Conservation (phyloP, 805 yeast species). For the Candida ponderosae region DNA sequence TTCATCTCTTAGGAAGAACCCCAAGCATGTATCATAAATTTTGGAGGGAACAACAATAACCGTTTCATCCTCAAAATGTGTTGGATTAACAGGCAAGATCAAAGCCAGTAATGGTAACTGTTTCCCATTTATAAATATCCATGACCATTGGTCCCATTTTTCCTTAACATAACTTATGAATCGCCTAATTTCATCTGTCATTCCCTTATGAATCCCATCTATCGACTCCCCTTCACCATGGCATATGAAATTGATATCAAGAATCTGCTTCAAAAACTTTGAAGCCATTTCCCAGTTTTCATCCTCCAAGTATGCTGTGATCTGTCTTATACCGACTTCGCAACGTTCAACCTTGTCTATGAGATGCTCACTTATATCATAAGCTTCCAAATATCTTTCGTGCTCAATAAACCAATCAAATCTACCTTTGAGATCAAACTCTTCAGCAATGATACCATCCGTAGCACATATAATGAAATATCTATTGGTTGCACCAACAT, state of each 20-base stretch:
- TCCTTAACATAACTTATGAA: slow-evolving; percentile 15
- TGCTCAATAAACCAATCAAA: slow-evolving; percentile 63
- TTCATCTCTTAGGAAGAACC: slow-evolving; percentile 39
- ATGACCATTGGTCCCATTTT: slow-evolving; percentile 64
- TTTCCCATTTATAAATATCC: slow-evolving; percentile 39
- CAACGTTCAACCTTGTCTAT: slow-evolving; percentile 43
- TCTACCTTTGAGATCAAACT: slow-evolving; percentile 61
- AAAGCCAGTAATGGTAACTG: slow-evolving; percentile 40
- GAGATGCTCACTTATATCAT: slow-evolving; percentile 64
- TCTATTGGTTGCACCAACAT: slow-evolving; percentile 31
- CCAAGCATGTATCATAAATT: slow-evolving; percentile 40
- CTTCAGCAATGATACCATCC: slow-evolving; percentile 74
- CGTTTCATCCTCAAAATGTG: slow-evolving; percentile 3
- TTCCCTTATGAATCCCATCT: slow-evolving; percentile 10
- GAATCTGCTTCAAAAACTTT: slow-evolving; percentile 34
- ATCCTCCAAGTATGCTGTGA: slow-evolving; percentile 32
- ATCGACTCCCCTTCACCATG: slow-evolving; percentile 8
- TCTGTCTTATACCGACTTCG: slow-evolving; percentile 48
- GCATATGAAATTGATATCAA: slow-evolving; percentile 19
- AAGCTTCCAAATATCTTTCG: slow-evolving; percentile 56
- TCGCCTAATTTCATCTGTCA: slow-evolving; percentile 13
- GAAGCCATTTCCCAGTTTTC: slow-evolving; percentile 53
- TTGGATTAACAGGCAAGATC: slow-evolving; percentile 44
- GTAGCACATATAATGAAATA: slow-evolving; percentile 72
- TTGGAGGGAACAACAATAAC: slow-evolving; percentile 24